These are phyloP conservation scores for Magnusiomyces magnusii DNA, from an alignment of 1,139 yeast species.

Conservation along the genomic window DNA sequence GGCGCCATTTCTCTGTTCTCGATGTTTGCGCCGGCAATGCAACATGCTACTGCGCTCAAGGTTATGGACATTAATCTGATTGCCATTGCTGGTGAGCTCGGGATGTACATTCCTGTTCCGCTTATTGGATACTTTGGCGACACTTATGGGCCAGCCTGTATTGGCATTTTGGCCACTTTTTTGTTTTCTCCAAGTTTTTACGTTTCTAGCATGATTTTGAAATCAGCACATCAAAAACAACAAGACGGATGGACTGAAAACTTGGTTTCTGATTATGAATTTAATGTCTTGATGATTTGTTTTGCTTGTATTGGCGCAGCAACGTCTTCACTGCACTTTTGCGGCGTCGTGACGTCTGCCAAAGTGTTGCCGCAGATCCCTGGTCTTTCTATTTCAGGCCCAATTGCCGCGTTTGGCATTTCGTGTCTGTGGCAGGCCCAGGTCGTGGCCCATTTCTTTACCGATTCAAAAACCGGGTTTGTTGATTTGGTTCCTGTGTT, in stretches of 20 bases:
- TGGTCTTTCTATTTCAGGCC: conserved; percentile 78
- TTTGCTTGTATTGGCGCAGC: conserved; percentile 66
- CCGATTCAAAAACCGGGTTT: neutral
- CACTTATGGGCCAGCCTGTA: conserved; percentile 68
- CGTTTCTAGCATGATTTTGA: conserved; percentile 38
- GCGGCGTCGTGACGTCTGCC: conserved; percentile 76
- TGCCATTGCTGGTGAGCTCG: conserved; percentile 67
- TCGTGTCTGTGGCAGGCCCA: conserved; percentile 54
- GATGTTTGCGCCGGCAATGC: conserved; percentile 69
- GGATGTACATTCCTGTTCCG: conserved; percentile 82
- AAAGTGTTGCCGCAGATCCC: conserved; percentile 66
- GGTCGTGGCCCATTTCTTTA: conserved; percentile 35
- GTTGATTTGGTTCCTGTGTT: conserved; percentile 38
- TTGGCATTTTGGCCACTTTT: conserved; percentile 55
- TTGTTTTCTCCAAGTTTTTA: conserved; percentile 70
- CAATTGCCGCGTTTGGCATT: conserved; percentile 80
- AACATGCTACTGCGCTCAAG: conserved; percentile 47
- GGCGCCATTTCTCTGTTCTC: conserved; percentile 81
- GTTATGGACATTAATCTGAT: conserved; percentile 71
- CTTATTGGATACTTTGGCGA: conserved; percentile 78
- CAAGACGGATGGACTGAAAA: neutral
- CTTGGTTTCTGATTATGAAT: neutral
- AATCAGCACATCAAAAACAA: neutral
- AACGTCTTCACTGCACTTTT: conserved; percentile 72
- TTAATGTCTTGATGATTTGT: conserved; percentile 22